These are phyloP conservation scores for Melanogaster broomeanus DNA, from an alignment of 768 basidiomycete species.

Conservation along the genomic window DNA sequence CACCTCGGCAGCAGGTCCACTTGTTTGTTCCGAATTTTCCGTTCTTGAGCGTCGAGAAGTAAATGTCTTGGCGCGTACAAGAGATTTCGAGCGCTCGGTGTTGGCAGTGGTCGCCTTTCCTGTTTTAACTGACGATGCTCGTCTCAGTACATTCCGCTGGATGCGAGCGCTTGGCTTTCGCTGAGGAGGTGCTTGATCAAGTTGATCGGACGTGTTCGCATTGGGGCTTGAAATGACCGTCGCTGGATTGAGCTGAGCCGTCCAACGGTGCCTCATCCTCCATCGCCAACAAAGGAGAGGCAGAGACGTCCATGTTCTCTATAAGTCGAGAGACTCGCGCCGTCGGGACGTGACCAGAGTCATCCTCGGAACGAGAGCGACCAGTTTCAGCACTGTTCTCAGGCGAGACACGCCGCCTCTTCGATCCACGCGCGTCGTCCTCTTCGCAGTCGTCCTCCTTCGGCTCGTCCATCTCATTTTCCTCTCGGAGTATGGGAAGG, in stretches of 20 bases:
- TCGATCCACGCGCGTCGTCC: slow-evolving; percentile 15
- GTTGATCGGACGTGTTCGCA: not conserved
- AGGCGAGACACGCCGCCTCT: slow-evolving; percentile 19
- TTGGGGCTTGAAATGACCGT: not conserved
- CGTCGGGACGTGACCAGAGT: not conserved
- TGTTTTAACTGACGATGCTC: slow-evolving; percentile 4
- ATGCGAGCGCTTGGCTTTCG: slow-evolving; percentile 28
- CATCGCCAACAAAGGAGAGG: slow-evolving; percentile 18
- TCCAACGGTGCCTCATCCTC: not conserved
- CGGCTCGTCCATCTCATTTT: slow-evolving; percentile 21
- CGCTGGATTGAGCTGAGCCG: not conserved
- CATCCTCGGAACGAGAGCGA: not conserved
- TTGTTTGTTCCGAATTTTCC: not conserved
- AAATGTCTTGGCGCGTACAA: slow-evolving; percentile 12
- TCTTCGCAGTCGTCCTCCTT: slow-evolving; percentile 9
- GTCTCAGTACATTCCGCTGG: slow-evolving; percentile 12
- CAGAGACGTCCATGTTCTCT: slow-evolving; percentile 29
- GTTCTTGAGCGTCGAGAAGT: not conserved
- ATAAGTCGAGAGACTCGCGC: slow-evolving; percentile 19
- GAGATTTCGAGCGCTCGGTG: slow-evolving; percentile 6
- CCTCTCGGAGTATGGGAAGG: slow-evolving; percentile 30
- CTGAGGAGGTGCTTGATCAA: not conserved
- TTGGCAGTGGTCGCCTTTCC: not conserved
- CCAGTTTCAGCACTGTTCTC: not conserved
- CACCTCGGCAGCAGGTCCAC: not conserved